Evolutionary conservation across 2,329 filamentous ascomycete genomes (phyloP), one percentile per base, ranked within the genome.

Genomic region (Clonostachys byssicola): DNA sequence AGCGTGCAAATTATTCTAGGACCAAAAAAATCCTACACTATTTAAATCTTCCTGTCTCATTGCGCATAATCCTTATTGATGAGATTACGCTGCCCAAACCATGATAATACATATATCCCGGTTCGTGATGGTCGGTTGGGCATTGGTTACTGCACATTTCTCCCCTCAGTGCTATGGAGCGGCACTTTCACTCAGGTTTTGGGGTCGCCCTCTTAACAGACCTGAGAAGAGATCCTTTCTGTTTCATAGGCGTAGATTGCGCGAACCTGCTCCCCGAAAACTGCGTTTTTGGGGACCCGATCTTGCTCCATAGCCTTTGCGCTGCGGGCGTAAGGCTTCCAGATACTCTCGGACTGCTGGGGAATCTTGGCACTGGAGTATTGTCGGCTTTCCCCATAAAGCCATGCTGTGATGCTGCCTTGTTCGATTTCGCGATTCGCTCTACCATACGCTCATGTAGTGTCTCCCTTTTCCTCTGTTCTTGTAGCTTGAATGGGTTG

Each of bases 401-500:
- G 20, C 81, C 83, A 16, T 77, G 70, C 47, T 75, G 78, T 8
- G 78, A 75, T 5, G 80, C 76, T 23, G 77, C 75, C 44, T 85
- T 80, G 62, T 91, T 92, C 4, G 78, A 86, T 57, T 83, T 82
- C 12, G 88, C 81, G 18, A 89, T 88, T 45, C 82, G 82, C 51
- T 96, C 92, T 3, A 96, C 91, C 78, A 96, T 89, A 35, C 85
- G 81, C 58, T 92, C 83, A 63, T 95, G 91, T 30, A 97, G 70
- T 35, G 82, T 83, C 68, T 97, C 94, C 36, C 92, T 77, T 52
- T 79, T 82, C 46, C 88, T 83, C 46, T 86, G 83, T 47, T 89
- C 84, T 52, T 83, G 78, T 42, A 97, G 80, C 49, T 82, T 83
- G 65, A 97, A 97, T 0, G 89, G 91, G 53, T 87, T 95, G 1